Percentiles rank a stretch among this genome's conserved stretches.
Conservation (phyloP, 371 early-diverging fungal species). For the Mortierella sp. region DNA sequence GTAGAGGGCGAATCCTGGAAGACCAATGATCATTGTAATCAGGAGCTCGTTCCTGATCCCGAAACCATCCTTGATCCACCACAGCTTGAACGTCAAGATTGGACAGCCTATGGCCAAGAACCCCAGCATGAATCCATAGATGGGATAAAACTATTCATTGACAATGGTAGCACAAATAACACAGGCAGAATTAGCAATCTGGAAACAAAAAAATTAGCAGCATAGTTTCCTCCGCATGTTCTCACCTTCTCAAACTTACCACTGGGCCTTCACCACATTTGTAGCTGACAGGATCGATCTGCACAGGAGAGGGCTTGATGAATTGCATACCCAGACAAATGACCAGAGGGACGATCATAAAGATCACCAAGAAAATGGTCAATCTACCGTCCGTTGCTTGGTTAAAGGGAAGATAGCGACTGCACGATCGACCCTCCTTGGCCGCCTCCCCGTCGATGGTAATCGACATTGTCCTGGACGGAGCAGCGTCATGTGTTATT, state of each 20-base stretch:
- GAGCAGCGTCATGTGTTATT: not conserved
- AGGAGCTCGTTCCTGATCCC: conserved; percentile 54
- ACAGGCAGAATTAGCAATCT: not conserved
- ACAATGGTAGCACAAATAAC: not conserved
- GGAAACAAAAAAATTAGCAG: not conserved
- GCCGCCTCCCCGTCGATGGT: not conserved
- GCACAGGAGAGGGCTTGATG: conserved; percentile 53
- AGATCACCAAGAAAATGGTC: conserved; percentile 33
- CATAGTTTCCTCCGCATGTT: not conserved
- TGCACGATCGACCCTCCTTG: conserved; percentile 32
- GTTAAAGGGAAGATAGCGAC: conserved; percentile 50
- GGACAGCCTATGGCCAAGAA: conserved; percentile 48
- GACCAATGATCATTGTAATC: conserved; percentile 45
- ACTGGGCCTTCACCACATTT: conserved; percentile 49
- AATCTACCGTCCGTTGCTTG: conserved; percentile 46
- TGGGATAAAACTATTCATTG: conserved; percentile 41
- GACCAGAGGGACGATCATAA: conserved; percentile 30
- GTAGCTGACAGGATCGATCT: conserved; percentile 45
- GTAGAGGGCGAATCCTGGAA: conserved; percentile 51
- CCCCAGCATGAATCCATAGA: conserved; percentile 43
- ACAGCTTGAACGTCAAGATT: conserved; percentile 34
- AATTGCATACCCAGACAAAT: conserved; percentile 54
- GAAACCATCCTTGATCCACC: conserved; percentile 57
- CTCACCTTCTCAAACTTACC: conserved; percentile 18
- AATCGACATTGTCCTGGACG: not conserved